Evolutionary conservation across 2,329 filamentous ascomycete species (phyloP), one percentile per base, ranked within the genome.

Genomic region (Elsinoe batatas): DNA sequence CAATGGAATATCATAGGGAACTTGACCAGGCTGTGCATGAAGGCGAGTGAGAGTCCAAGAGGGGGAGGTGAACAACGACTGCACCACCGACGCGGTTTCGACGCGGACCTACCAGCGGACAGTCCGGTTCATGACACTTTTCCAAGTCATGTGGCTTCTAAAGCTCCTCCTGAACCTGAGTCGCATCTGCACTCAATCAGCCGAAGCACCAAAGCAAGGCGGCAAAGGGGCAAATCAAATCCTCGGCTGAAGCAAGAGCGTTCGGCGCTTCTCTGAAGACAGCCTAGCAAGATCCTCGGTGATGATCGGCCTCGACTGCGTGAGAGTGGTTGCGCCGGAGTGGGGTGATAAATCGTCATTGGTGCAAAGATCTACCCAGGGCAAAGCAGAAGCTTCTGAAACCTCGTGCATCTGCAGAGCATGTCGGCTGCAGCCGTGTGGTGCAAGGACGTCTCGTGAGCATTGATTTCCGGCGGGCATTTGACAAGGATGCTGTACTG

Each of bases 351-450:
- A 49, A 49, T 49, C 44, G 44, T 49, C 44, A 49, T 49, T 49
- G 32, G 47, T 51, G 47, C 47, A 51, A 38, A 51, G 47, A 51
- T 51, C 47, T 36, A 38, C 47, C 20, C 47, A 51, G 47, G 47
- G 47, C 47, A 37, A 22, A 13, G 33, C 22, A 33, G 44, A 49
- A 49, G 44, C 44, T 18, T 49, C 33, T 49, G 44, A 35, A 35
- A 49, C 44, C 44, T 49, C 44, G 44, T 49, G 44, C 44, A 22
- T 17, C 26, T 49, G 18, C 13, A 37, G 33, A 38, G 37, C 32
- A 36, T 37, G 47, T 35, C 47, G 47, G 47, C 47, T 51, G 47
- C 5, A 49, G 44, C 44, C 44, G 44, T 49, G 17, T 33, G 17
- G 44, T 44, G 44, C 13, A 15, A 49, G 36, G 44, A 49, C 44